Evolutionary conservation across 2,329 filamentous ascomycete species (phyloP), one percentile per base, ranked within the genome.

Genomic region (Bipolaris bicolor): DNA sequence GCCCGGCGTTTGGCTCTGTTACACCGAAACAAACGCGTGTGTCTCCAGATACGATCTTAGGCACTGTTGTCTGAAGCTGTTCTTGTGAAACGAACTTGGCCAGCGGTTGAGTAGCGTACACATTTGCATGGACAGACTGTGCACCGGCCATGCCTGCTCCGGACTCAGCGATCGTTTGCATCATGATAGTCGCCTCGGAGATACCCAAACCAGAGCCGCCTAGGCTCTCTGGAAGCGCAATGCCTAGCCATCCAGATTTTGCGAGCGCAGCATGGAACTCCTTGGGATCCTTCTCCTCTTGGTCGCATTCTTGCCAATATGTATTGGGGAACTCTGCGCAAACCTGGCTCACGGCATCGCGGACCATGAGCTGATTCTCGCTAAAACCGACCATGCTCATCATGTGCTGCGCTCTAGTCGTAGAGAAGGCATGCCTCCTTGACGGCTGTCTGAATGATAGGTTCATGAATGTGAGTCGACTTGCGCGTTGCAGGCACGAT

Each of bases 151-250:
- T 92, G 3, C 91, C 91, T 3, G 91, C 91, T 0, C 91, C 91
- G 1, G 86, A 88, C 77, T 92, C 89, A 0, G 88, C 81, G 55
- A 93, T 90, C 2, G 90, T 90, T 68, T 96, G 91, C 81, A 95
- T 84, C 90, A 95, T 94, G 84, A 94, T 90, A 0, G 88, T 91
- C 0, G 91, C 91, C 71, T 95, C 91, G 0, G 89, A 88, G 34
- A 95, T 92, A 7, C 87, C 90, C 7, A 96, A 77, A 0, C 89
- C 90, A 1, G 89, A 84, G 0, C 91, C 91, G 3, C 91, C 91
- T 0, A 91, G 82, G 0, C 85, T 80, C 70, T 92, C 89, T 0
- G 90, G 90, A 3, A 95, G 78, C 0, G 90, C 90, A 63, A 94
- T 92, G 2, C 91, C 91, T 39, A 95, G 83, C 90, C 90, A 95